Conservation (phyloP, 257 asterid species). For the Ilex aquifolium region DNA sequence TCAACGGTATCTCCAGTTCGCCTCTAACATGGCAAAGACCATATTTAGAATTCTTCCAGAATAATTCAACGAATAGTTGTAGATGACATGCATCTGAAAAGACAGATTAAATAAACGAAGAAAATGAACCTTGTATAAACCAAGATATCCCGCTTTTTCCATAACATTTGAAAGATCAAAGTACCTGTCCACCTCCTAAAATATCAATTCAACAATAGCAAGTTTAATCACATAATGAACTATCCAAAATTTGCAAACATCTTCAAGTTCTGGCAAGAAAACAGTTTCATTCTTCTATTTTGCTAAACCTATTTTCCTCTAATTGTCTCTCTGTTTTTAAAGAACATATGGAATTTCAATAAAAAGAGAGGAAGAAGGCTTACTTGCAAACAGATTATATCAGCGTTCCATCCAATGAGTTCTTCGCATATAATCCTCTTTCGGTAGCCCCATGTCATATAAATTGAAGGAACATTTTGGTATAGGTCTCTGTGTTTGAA, state of each 20-base stretch:
- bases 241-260: too few species aligned
- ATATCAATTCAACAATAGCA: constrained; percentile 2
- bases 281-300: too few species aligned
- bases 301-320: neutral
- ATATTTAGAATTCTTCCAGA: neutral
- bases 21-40: constrained; percentile 17
- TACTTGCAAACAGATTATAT: constrained; percentile 34
- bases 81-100: neutral
- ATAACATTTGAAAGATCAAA: constrained; percentile 19
- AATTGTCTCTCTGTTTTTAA: constrained; percentile 1
- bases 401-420: constrained; percentile 23
- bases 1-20: constrained; percentile 35
- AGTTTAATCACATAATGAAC: neutral
- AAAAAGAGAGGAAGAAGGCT: neutral
- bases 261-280: too few species aligned
- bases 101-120: neutral
- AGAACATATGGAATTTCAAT: neutral
- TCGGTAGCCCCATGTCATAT: constrained; percentile 29
- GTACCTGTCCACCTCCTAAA: constrained; percentile 39
- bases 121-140: constrained; percentile 25
- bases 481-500: constrained; percentile 27
- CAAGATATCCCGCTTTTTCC: constrained; percentile 32
- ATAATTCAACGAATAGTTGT: neutral
- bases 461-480: constrained; percentile 25
- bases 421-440: constrained; percentile 28